These are phyloP conservation scores for Rhizophagus clarus DNA, from an alignment of 192 early-diverging fungal species.

Conservation along the genomic window DNA sequence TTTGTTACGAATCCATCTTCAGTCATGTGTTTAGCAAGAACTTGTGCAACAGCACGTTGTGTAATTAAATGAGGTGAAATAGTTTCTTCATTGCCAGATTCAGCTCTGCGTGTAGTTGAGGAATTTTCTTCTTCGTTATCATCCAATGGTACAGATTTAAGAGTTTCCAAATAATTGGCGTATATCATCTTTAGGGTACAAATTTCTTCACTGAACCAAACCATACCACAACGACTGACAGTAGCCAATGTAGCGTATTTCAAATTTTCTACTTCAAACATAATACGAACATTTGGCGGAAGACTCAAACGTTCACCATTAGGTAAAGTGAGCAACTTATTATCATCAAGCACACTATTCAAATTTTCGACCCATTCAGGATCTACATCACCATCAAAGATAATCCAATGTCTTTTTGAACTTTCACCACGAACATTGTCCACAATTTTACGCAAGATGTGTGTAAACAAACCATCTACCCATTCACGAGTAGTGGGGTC, in stretches of 20 bases:
- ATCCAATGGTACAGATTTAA: constrained; percentile 74
- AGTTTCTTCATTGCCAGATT: constrained; percentile 46
- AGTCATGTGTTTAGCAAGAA: constrained; percentile 72
- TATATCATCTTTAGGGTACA: constrained; percentile 79
- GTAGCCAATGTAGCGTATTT: constrained; percentile 98
- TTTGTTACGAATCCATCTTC: constrained; percentile 75
- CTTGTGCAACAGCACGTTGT: constrained; percentile 77
- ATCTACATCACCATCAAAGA: constrained; percentile 99
- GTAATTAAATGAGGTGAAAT: constrained; percentile 64
- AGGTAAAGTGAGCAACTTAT: constrained; percentile 93
- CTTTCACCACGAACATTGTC: constrained; percentile 98
- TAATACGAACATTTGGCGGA: constrained; percentile 93
- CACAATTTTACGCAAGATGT: constrained; percentile 95
- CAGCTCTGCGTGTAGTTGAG: constrained; percentile 41
- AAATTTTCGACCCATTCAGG: constrained; percentile 99
- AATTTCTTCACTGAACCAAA: constrained; percentile 97
- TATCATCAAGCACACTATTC: constrained; percentile 93
- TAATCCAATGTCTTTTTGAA: constrained; percentile 95
- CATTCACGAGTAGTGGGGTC: constrained; percentile 99
- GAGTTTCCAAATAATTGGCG: constrained; percentile 79
- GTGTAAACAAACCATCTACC: constrained; percentile 99
- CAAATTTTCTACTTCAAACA: constrained; percentile 99
- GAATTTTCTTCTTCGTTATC: constrained; percentile 75
- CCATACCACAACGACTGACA: constrained; percentile 99
- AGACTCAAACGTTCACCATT: constrained; percentile 97